Evolutionary conservation across 2,329 filamentous ascomycete species (phyloP).

Genomic region (Cladosporium velox): DNA sequence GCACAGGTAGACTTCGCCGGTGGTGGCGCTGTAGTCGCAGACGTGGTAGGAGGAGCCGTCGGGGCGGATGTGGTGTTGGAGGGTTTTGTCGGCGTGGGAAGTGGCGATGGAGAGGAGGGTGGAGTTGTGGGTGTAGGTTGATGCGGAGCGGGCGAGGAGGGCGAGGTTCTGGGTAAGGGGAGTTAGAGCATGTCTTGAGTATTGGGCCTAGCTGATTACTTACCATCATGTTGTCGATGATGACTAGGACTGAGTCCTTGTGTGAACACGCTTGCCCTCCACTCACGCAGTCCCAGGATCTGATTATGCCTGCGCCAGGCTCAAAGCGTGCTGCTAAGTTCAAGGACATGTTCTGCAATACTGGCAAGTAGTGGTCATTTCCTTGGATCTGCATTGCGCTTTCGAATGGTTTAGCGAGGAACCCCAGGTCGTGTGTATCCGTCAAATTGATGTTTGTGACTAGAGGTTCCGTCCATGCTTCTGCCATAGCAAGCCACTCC

Average conservation of each 20-base stretch:
- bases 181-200: too few species aligned
- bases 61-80: slow-evolving; percentile 22
- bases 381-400: slow-evolving; percentile 22
- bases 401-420: slow-evolving; percentile 26
- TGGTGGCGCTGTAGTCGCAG: slow-evolving; percentile 23
- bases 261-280: slow-evolving; percentile 20
- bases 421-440: slow-evolving; percentile 26
- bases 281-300: slow-evolving; percentile 25
- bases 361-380: slow-evolving; percentile 21
- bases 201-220: not conserved
- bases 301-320: slow-evolving; percentile 23
- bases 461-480: slow-evolving; percentile 25
- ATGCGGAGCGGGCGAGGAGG: slow-evolving; percentile 22
- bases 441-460: slow-evolving; percentile 24
- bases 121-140: slow-evolving; percentile 22
- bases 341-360: slow-evolving; percentile 23
- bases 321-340: slow-evolving; percentile 25
- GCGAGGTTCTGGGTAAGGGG: slow-evolving; percentile 22
- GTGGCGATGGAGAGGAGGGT: slow-evolving; percentile 22
- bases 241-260: slow-evolving; percentile 25
- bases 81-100: slow-evolving; percentile 24
- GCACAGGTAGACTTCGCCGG: slow-evolving; percentile 25
- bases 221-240: slow-evolving; percentile 27
- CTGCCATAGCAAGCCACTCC: slow-evolving; percentile 23
- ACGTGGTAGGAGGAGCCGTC: slow-evolving; percentile 27